Conservation (phyloP, 495 filamentous ascomycete species). For the Neurospora sp. region DNA sequence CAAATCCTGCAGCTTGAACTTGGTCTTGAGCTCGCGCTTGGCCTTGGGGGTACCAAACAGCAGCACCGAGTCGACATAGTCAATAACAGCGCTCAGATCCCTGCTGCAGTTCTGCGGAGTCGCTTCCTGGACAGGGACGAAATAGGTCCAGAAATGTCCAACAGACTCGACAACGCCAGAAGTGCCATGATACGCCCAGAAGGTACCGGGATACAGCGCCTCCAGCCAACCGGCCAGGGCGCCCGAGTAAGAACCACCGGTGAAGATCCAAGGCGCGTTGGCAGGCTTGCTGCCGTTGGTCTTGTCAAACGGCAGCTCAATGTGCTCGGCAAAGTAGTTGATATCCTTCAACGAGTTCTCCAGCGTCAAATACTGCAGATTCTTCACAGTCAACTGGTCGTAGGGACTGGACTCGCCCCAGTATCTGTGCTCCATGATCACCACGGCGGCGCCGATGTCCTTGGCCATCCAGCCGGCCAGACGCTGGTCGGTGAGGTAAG, state of each 20-base stretch:
- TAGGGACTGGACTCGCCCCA: constrained; percentile 56
- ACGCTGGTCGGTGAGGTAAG: constrained; percentile 28
- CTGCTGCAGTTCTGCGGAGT: constrained; percentile 55
- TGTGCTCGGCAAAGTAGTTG: constrained; percentile 51
- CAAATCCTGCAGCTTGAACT: constrained; percentile 46
- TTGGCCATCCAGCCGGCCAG: constrained; percentile 43
- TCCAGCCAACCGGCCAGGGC: constrained; percentile 54
- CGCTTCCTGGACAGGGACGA: constrained; percentile 49
- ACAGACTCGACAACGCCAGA: constrained; percentile 55
- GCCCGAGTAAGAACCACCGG: constrained; percentile 57
- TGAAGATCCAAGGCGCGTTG: constrained; percentile 53
- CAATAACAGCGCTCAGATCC: constrained; percentile 45
- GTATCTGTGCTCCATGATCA: constrained; percentile 53
- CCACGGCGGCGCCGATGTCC: constrained; percentile 44
- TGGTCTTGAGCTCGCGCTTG: constrained; percentile 43
- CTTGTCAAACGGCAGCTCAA: constrained; percentile 47
- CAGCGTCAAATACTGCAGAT: constrained; percentile 52
- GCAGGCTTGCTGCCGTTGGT: constrained; percentile 40
- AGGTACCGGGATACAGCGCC: constrained; percentile 48
- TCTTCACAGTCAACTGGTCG: constrained; percentile 41
- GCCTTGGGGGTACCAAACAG: constrained; percentile 30
- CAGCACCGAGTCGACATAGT: constrained; percentile 45
- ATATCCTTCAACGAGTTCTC: constrained; percentile 53
- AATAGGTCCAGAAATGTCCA: constrained; percentile 58
- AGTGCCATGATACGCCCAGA: constrained; percentile 58